phyloP scores from a whole-genome alignment of 177 flowering plant genomes.

The Tripterygium wilfordii region DNA sequence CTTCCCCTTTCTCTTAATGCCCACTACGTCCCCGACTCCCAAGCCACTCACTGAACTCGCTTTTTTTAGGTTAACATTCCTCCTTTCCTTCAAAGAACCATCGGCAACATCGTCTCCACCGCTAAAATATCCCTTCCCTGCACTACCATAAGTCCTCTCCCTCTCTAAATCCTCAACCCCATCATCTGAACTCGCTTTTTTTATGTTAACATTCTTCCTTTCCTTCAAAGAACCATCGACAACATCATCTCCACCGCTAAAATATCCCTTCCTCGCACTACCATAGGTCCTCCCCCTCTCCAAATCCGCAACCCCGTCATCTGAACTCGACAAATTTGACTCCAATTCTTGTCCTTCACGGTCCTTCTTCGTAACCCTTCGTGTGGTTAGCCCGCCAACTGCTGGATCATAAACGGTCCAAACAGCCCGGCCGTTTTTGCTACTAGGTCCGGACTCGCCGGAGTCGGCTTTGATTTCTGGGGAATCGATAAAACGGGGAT shows the following conservation, averaged over 20 bases:
- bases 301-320: background rate
- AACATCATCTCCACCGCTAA: background rate
- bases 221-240: background rate
- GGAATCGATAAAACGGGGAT: background rate
- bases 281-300: conserved; percentile 3
- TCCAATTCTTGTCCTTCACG: no score
- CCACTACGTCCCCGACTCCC: conserved; percentile 8
- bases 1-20: conserved; percentile 47
- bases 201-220: conserved; percentile 3
- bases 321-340: no score
- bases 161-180: background rate
- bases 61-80: conserved; percentile 4
- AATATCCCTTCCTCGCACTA: conserved; percentile 2
- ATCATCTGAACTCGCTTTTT: background rate
- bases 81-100: conserved; percentile 4
- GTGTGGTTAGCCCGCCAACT: conserved; percentile 15
- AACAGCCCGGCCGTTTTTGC: conserved; percentile 7
- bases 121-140: background rate
- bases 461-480: conserved; percentile 1
- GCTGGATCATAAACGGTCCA: conserved; percentile 27
- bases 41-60: background rate
- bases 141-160: conserved; percentile 6
- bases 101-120: background rate
- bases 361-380: background rate
- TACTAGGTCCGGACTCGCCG: background rate